phyloP scores from a whole-genome alignment of 768 basidiomycete species.

The Fibroporia radiculosa region DNA sequence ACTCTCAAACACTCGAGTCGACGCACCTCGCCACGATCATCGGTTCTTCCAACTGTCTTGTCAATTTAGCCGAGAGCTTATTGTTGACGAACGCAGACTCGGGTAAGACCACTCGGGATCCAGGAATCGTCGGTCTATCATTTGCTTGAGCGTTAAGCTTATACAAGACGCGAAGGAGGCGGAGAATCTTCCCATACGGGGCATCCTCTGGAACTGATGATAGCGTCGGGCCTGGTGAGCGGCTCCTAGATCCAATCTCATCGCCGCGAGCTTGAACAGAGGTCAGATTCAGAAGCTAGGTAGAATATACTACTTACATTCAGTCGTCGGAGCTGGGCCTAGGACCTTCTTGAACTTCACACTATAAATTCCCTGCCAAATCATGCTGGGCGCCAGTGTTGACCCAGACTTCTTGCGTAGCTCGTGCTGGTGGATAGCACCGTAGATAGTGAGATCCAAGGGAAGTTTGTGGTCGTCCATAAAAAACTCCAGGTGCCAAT shows the following conservation, averaged over 20 bases:
- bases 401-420: constrained; percentile 64
- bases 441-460: constrained; percentile 89
- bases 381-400: constrained; percentile 51
- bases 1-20: not conserved
- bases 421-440: constrained; percentile 91
- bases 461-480: constrained; percentile 85
- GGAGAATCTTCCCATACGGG: constrained; percentile 83
- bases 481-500: constrained; percentile 96
- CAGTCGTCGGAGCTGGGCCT: constrained; percentile 64
- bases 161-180: constrained; percentile 81
- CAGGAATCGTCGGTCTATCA: constrained; percentile 46
- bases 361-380: constrained; percentile 88
- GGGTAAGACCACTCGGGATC: constrained; percentile 51
- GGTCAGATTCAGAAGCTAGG: not conserved
- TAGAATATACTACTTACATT: constrained; percentile 37
- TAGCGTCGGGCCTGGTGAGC: constrained; percentile 58
- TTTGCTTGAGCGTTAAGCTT: constrained; percentile 70
- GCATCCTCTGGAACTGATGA: constrained; percentile 80
- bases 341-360: constrained; percentile 90
- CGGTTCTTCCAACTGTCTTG: constrained; percentile 92
- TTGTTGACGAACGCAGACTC: constrained; percentile 94
- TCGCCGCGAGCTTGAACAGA: constrained; percentile 27
- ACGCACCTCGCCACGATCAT: constrained; percentile 96
- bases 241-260: constrained; percentile 41
- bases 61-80: constrained; percentile 96